A percentile compares a stretch with the other conserved stretches of the same genome.
phyloP scores from a whole-genome alignment of 805 yeast genomes.

The Wickerhamiella galacta region DNA sequence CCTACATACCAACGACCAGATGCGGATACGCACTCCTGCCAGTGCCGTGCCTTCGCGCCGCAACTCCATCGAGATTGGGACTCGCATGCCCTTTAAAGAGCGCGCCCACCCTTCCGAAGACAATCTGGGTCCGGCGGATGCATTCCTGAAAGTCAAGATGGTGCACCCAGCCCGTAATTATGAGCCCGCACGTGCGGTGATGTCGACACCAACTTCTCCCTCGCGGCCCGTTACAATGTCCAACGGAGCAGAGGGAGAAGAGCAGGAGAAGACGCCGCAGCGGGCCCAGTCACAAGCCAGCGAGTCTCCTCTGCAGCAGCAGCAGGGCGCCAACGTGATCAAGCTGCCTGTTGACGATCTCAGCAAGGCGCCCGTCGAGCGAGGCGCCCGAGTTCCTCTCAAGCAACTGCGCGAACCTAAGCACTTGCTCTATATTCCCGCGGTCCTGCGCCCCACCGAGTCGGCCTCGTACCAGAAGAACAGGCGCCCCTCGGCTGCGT shows the following conservation, averaged over 20 bases:
- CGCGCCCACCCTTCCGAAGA: conserved; percentile 1
- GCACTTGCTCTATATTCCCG: conserved; percentile 80
- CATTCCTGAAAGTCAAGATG: conserved; percentile 3
- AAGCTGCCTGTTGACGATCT: conserved; percentile 3
- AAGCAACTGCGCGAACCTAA: conserved; percentile 67
- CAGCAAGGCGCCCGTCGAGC: conserved; percentile 5
- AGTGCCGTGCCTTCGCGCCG: conserved; percentile 15
- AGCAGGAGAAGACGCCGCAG: no score
- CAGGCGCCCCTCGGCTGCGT: conserved; percentile 11
- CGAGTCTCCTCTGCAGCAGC: not conserved
- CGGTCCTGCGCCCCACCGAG: conserved; percentile 47
- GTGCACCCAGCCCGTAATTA: conserved; percentile 7
- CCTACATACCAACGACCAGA: conserved; percentile 16
- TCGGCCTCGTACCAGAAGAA: conserved; percentile 16
- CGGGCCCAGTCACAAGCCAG: not conserved
- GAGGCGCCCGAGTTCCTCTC: conserved; percentile 19
- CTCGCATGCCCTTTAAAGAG: conserved; percentile 15
- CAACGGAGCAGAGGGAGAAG: no score
- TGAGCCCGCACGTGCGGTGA: conserved; percentile 8
- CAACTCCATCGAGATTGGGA: conserved; percentile 19
- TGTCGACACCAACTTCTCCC: conserved; percentile 6
- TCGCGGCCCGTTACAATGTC: no score
- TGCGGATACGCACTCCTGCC: conserved; percentile 22
- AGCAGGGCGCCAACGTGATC: not conserved
- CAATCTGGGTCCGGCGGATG: conserved; percentile 5